Evolutionary conservation across 1,284 basidiomycete species (phyloP), one percentile per base, ranked within the genome.

Genomic region (Mycena citricolor): DNA sequence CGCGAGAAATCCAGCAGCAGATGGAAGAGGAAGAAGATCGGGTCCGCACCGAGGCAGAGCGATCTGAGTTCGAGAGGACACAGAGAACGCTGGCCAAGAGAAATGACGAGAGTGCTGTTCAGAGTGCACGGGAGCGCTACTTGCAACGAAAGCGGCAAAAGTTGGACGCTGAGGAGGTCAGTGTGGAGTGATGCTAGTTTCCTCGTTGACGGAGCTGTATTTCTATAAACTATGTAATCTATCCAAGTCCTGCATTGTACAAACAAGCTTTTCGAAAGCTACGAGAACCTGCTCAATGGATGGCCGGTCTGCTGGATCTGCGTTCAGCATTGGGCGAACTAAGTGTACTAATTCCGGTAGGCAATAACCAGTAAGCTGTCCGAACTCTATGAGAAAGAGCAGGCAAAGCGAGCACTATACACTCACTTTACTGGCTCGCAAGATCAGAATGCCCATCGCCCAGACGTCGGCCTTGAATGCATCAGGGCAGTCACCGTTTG

Each of bases 71-170:
- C 46, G 81, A 83, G 54, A 76, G 71, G 5, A 65, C 69, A 26
- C 75, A 74, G 53, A 70, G 80, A 41, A 68, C 75, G 14, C 68
- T 86, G 29, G 67, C 69, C 37, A 82, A 79, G 63, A 73, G 87
- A 44, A 90, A 94, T 61, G 83, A 77, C 3, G 83, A 87, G 39
- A 64, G 66, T 16, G 79, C 84, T 47, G 75, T 94, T 25, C 68
- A 79, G 59, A 85, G 77, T 57, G 90, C 91, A 13, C 77, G 73
- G 39, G 79, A 86, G 54, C 76, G 91, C 45, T 93, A 86, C 59
- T 60, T 90, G 41, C 83, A 83, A 56, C 73, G 92, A 51, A 94
- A 94, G 67, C 77, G 87, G 44, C 79, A 77, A 55, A 85, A 79
- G 57, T 52, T 91, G 61, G 76, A 54, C 21, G 38, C 37, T 13